These are phyloP conservation scores for Aspergillus tubingensis DNA, from an alignment of 2,329 filamentous ascomycete species.

Conservation along the genomic window DNA sequence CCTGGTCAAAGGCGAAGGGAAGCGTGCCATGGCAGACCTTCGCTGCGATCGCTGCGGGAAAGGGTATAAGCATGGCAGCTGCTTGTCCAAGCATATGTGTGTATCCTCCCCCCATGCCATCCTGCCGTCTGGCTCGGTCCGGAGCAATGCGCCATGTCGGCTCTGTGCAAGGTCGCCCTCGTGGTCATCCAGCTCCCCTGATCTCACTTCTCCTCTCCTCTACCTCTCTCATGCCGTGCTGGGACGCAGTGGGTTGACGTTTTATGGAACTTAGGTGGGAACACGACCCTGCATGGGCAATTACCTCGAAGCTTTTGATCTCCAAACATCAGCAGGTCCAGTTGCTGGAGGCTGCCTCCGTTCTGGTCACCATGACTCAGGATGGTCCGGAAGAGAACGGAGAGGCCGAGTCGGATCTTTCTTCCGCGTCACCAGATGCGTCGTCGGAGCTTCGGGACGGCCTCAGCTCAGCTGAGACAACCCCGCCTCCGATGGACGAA, in stretches of 20 bases:
- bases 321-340: constrained; percentile 99
- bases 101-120: constrained; percentile 65
- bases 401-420: constrained; percentile 73
- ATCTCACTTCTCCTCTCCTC: constrained; percentile 31
- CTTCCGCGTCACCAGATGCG: constrained; percentile 77
- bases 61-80: constrained; percentile 99
- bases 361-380: constrained; percentile 84
- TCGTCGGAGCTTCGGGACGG: constrained; percentile 75
- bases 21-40: constrained; percentile 80
- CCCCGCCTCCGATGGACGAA: constrained; percentile 79
- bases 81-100: constrained; percentile 99
- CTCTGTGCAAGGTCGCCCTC: constrained; percentile 43
- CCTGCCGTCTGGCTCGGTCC: constrained; percentile 44
- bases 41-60: constrained; percentile 98
- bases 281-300: constrained; percentile 96
- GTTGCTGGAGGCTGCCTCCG: constrained; percentile 93
- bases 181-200: constrained; percentile 36
- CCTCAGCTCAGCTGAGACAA: constrained; percentile 86
- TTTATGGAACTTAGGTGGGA: constrained; percentile 75
- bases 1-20: constrained; percentile 74
- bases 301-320: constrained; percentile 95
- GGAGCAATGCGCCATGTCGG: constrained; percentile 43
- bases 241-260: constrained; percentile 43
- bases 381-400: constrained; percentile 65
- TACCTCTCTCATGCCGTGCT: constrained; percentile 24